Base-by-base conservation (phyloP, 768 basidiomycete genomes). In the Vishniacozyma victoriae region DNA sequence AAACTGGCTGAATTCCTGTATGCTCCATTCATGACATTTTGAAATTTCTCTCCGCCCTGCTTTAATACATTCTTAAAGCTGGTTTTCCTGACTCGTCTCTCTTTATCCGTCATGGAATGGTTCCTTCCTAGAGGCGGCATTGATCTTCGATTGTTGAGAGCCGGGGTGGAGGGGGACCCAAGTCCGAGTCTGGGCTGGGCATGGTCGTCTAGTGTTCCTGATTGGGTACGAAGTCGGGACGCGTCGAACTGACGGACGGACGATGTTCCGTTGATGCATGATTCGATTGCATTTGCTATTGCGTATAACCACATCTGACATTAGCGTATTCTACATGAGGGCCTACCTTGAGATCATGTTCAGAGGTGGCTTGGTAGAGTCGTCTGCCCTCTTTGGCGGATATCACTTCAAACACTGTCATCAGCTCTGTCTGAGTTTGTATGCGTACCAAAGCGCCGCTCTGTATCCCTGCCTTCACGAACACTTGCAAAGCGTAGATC, bases 401-500 rank as follows among this genome's bases (percentile, higher is more conserved):
- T 19, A 72, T 68, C 27, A 72, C 62, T 48, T 72, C 70, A 42
- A 72, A 72, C 1, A 69, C 70, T 71, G 19, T 35, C 13, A 46
- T n/a, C 15, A 40, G 1, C 26, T 13, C 18, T 14, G 26, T 33
- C 23, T 5, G 44, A 19, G 19, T 1, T 23, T 3, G 36, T 24
- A 20, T 23, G 43, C 67, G 59, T 16, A 71, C 69, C 62, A 41
- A 68, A 70, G 0, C 68, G 47, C 19, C 70, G 47, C 38, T 72
- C 70, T 7, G 70, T 71, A 16, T 63, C 68, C 31, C 70, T 36
- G 3, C 67, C 70, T 47, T 72, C 68, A 24, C 70, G 48, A 2
- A 69, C 70, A 52, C 64, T 70, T 1, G 70, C 70, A 41, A 72
- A 68, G 35, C 64, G 65, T 2, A 72, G 56, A 52, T 72, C 70